Percentiles rank a stretch among this genome's conserved stretches.
phyloP scores from a whole-genome alignment of 148 eudicot species.

The Mesembryanthemum crystallinum region DNA sequence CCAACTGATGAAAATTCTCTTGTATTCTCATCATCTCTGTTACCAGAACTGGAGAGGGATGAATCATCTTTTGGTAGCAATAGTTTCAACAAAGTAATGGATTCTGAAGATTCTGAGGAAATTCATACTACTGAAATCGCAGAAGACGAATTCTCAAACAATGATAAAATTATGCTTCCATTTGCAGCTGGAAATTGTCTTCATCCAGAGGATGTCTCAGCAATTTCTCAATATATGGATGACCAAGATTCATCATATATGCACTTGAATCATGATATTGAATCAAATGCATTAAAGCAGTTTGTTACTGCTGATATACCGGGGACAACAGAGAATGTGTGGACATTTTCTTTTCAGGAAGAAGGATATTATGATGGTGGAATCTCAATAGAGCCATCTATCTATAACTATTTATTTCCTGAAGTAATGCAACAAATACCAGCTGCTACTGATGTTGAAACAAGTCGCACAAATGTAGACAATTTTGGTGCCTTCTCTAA shows the following conservation, averaged over 20 bases:
- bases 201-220: conserved; percentile 14
- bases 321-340: conserved; percentile 21
- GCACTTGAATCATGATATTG: conserved; percentile 23
- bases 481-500: conserved; percentile 34
- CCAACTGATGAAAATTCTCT: conserved; percentile 7
- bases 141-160: conserved; percentile 24
- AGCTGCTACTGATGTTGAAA: conserved; percentile 13
- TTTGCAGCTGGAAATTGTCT: conserved; percentile 9
- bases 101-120: conserved; percentile 28
- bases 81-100: conserved; percentile 10
- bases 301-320: conserved; percentile 17
- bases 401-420: conserved; percentile 12
- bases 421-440: conserved; percentile 22
- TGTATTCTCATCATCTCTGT: conserved; percentile 29
- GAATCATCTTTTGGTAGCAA: conserved; percentile 20
- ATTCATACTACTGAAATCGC: conserved; percentile 10
- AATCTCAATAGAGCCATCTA: conserved; percentile 27
- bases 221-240: conserved; percentile 8
- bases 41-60: conserved; percentile 26
- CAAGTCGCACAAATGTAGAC: conserved; percentile 14
- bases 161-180: conserved; percentile 22
- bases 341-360: conserved; percentile 29
- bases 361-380: conserved; percentile 30
- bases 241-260: conserved; percentile 26
- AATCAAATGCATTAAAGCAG: conserved; percentile 19